Evolutionary conservation across 805 yeast species (phyloP), one percentile per base, ranked within the genome.

Genomic region (Sugiyamaella americana): DNA sequence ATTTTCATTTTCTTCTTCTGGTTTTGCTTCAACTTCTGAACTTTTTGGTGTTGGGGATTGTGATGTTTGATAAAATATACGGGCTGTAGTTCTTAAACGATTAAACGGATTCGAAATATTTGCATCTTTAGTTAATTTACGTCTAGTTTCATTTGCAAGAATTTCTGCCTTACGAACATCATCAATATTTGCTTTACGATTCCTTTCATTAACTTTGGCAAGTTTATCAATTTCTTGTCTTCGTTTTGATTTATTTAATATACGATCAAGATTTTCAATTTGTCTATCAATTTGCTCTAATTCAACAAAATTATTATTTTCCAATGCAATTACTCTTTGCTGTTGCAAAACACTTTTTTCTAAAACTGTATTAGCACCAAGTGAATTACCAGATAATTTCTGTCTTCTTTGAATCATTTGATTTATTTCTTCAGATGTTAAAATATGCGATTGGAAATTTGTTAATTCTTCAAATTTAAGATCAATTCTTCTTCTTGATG

Each of bases 11-110:
- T 72, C 45, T 70, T 71, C 42, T 70, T 29, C 36, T 23, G 10
- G 41, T 24, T 40, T 69, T 4, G 79, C 81, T 47, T 76, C 74
- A 29, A 69, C 73, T 47, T 77, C 69, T 2, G 82, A 84, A 62
- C 72, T 75, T 54, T 75, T 80, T 4, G 51, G 38, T 73, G 72
- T 51, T 74, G 78, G 40, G 73, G 67, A 47, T 64, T 39, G 46
- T 30, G 53, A 75, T 26, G 32, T 26, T 44, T 58, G 59, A 48
- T 88, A 87, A 65, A 87, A 91, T 50, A 87, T 79, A 58, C 86
- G 78, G 1, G 97, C 86, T 51, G 80, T 84, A 1, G 98, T 91
- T 62, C 86, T 83, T 60, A 93, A 75, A 63, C 98, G 80, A 55
- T 84, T 79, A 66, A 93, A 93, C 19, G 98, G 98, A 68, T 93